Percentiles rank a stretch among this genome's conserved stretches.
These are phyloP conservation scores for Monilinia polystroma DNA, from an alignment of 2,329 filamentous ascomycete species.

Conservation along the genomic window DNA sequence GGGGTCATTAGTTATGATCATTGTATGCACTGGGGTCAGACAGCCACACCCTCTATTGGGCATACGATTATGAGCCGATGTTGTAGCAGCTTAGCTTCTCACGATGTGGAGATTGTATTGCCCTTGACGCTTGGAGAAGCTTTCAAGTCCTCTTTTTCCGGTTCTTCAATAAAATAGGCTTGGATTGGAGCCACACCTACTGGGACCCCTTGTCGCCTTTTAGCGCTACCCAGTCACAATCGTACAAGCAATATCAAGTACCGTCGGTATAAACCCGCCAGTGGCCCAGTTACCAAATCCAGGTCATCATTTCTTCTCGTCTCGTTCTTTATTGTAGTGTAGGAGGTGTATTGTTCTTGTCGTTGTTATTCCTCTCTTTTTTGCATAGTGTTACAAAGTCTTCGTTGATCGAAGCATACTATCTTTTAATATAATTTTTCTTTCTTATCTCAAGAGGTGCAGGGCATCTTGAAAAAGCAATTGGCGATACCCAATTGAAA, in stretches of 20 bases:
- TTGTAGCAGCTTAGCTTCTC: slow-evolving; percentile 12
- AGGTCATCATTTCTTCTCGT: slow-evolving; percentile 16
- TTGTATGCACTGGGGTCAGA: slow-evolving; percentile 7
- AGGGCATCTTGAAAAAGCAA: slow-evolving; percentile 35
- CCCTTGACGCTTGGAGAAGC: slow-evolving; percentile 18
- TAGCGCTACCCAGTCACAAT: slow-evolving; percentile 16
- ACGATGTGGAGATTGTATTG: slow-evolving; percentile 2
- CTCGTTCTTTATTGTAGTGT: slow-evolving; percentile 19
- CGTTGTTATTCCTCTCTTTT: slow-evolving; percentile 25
- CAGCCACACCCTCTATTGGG: slow-evolving; percentile 16
- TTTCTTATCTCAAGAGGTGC: slow-evolving; percentile 30
- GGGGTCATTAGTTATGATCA: background rate
- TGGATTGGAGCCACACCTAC: slow-evolving; percentile 9
- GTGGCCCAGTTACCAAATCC: slow-evolving; percentile 15
- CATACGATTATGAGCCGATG: slow-evolving; percentile 2
- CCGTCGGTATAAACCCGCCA: slow-evolving; percentile 21
- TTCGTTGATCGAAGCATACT: slow-evolving; percentile 43
- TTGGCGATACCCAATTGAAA: slow-evolving; percentile 28
- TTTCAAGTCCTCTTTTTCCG: slow-evolving; percentile 14
- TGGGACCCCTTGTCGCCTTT: slow-evolving; percentile 5
- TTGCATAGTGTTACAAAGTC: slow-evolving; percentile 34
- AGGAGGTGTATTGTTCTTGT: slow-evolving; percentile 22
- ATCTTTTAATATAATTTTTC: slow-evolving; percentile 39
- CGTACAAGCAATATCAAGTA: slow-evolving; percentile 11
- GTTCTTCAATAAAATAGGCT: slow-evolving; percentile 22